phyloP scores from a whole-genome alignment of 371 early-diverging fungal species.

The Cokeromyces recurvatus region DNA sequence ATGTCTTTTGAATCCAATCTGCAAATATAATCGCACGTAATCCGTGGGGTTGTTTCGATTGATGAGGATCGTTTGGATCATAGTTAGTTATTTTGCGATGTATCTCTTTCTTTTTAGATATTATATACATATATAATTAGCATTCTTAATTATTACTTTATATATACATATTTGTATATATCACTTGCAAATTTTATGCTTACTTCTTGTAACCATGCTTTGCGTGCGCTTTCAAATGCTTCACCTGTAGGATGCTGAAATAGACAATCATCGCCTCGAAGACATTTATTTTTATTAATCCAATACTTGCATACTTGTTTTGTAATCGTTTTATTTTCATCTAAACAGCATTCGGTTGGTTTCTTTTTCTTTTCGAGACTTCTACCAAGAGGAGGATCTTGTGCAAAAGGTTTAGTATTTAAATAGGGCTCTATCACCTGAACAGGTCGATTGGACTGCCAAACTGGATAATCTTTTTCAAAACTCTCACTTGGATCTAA shows the following conservation, averaged over 20 bases:
- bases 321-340: constrained; percentile 3
- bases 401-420: constrained; percentile 23
- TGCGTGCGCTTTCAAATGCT: constrained; percentile 20
- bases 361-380: constrained; percentile 2
- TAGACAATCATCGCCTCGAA: constrained; percentile 29
- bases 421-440: constrained; percentile 24
- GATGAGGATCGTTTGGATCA: constrained; percentile 50
- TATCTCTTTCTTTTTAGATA: constrained; percentile 25
- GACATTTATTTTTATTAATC: constrained; percentile 50
- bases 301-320: constrained; percentile 49
- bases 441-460: constrained; percentile 38
- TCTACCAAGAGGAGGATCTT: constrained; percentile 43
- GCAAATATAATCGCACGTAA: constrained; percentile 50
- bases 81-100: constrained; percentile 27
- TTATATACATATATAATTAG: no score
- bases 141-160: no score
- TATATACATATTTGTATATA: no score
- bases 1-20: constrained; percentile 45
- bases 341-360: no score
- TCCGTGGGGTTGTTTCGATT: constrained; percentile 45
- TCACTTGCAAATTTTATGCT: no score
- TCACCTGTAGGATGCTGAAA: constrained; percentile 44
- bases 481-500: constrained; percentile 29
- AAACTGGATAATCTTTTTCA: constrained; percentile 31
- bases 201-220: constrained; percentile 46